These are phyloP conservation scores for Myriangium duriaei DNA, from an alignment of 2,329 filamentous ascomycete species.

Conservation along the genomic window DNA sequence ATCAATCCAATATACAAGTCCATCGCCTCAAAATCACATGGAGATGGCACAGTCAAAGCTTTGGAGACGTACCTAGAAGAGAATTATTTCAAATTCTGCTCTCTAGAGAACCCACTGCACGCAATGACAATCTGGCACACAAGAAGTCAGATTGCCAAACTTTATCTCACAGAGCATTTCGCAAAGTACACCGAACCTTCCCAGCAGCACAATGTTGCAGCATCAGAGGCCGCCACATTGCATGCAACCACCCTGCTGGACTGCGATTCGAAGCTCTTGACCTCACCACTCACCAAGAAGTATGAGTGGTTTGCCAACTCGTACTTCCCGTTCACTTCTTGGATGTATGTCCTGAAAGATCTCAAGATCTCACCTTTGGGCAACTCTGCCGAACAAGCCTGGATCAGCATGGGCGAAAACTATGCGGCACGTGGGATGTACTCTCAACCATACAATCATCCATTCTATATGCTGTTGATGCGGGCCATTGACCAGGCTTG, in stretches of 20 bases:
- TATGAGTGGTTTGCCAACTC: constrained; percentile 32
- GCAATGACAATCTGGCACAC: constrained; percentile 37
- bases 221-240: constrained; percentile 17
- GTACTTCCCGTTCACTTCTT: constrained; percentile 39
- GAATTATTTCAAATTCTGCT: constrained; percentile 32
- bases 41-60: constrained; percentile 18
- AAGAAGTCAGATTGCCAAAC: constrained; percentile 36
- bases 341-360: constrained; percentile 34
- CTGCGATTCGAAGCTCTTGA: constrained; percentile 34
- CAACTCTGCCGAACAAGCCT: constrained; percentile 25
- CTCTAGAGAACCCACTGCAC: constrained; percentile 31
- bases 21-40: constrained; percentile 13
- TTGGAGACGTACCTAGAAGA: constrained; percentile 34
- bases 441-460: constrained; percentile 12
- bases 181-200: constrained; percentile 16
- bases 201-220: constrained; percentile 11
- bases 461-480: constrained; percentile 34
- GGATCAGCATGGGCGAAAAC: constrained; percentile 36
- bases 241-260: constrained; percentile 31
- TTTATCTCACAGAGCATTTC: constrained; percentile 39
- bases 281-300: constrained; percentile 28
- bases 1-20: constrained; percentile 28
- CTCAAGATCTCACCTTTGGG: constrained; percentile 26
- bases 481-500: constrained; percentile 50
- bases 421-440: constrained; percentile 26